Base-by-base conservation (phyloP, 495 filamentous ascomycete genomes). In the Neurospora cerealis region DNA sequence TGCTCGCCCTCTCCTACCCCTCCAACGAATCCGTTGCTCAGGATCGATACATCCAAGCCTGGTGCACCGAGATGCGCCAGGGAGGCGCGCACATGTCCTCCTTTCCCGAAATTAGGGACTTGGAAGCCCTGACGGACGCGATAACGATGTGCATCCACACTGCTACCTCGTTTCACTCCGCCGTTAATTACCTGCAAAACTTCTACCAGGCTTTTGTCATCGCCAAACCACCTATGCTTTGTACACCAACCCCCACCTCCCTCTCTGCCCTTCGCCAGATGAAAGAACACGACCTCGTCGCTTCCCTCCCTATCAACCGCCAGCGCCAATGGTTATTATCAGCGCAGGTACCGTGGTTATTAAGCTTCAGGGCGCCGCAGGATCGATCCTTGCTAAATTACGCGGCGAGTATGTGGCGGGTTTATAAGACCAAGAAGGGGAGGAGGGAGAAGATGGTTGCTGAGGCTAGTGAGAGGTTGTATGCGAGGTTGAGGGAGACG, bases 41-140 rank as follows among this genome's bases (percentile, higher is more conserved):
- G 0, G 83, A 85, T 72, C 17, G 69, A 2, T 71, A 75, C 74
- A 79, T 87, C 75, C 73, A 80, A 37, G 62, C 70, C 48, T 86
- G 84, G 85, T 81, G 71, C 32, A 48, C 71, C 0, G 85, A 86
- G 73, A 74, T 85, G 69, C 54, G 54, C 15, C 77, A 77, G 46
- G 75, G 73, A 11, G 73, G 72, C 6, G 85, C 73, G 8, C 73
- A 74, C 66, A 77, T 87, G 72, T 74, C 76, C 5, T 77, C 75
- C 32, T 87, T 98, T 70, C 90, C 91, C 34, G 87, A 87, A 9
- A 87, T 95, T 78, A 95, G 95, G 75, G 84, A 97, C 36, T 90
- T 93, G 11, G 91, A 93, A 69, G 92, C 92, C 74, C 89, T 97
- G 2, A 90, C 92, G n/a, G 93, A 96, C 78, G 89, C 90, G 10